phyloP scores from a whole-genome alignment of 2,329 filamentous ascomycete genomes.

The Aureobasidium vineae region DNA sequence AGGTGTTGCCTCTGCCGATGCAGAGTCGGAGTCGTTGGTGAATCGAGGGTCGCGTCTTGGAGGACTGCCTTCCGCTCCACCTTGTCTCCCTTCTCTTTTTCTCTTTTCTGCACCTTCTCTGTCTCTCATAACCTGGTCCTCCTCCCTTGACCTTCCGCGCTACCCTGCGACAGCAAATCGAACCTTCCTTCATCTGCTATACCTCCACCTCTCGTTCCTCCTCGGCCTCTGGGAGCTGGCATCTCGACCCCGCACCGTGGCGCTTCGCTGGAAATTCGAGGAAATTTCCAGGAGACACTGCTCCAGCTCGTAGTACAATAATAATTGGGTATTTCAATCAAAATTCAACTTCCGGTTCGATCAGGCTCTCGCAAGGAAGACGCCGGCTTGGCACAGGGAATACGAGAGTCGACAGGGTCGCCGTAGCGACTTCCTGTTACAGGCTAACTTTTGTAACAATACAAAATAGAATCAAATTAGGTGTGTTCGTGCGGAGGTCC shows the following conservation, averaged over 20 bases:
- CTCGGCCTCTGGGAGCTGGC: slow-evolving; percentile 18
- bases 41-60: slow-evolving; percentile 20
- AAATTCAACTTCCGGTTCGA: no score
- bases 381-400: no score
- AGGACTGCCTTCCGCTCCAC: slow-evolving; percentile 13
- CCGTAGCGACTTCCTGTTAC: no score
- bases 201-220: slow-evolving; percentile 9
- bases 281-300: slow-evolving; percentile 20
- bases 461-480: no score
- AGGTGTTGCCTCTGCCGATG: slow-evolving; percentile 20
- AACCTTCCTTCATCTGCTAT: not conserved
- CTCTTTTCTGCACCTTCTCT: slow-evolving; percentile 19
- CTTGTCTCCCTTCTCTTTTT: slow-evolving; percentile 22
- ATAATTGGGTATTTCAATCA: no score
- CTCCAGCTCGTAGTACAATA: not conserved
- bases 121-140: not conserved
- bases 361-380: no score
- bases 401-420: no score
- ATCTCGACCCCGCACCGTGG: slow-evolving; percentile 23
- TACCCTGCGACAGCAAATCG: not conserved
- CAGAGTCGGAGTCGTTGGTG: slow-evolving; percentile 19
- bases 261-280: slow-evolving; percentile 16
- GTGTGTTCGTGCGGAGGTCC: no score
- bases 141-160: not conserved
- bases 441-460: no score